Conservation (phyloP, 1,284 basidiomycete species). For the Mycosarcoma maydis region DNA sequence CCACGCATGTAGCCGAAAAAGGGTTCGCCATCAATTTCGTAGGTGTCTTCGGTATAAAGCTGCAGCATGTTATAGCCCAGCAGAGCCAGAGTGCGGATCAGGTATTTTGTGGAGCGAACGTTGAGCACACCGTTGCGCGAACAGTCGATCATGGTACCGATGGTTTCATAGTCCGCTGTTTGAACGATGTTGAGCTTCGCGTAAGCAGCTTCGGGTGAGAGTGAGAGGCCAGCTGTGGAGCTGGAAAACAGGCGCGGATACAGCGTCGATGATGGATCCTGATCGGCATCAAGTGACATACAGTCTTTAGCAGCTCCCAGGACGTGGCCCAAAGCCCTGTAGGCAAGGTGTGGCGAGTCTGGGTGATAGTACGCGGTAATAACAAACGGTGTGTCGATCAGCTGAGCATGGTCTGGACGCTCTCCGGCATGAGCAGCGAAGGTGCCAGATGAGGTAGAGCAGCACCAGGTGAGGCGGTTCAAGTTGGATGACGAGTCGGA, state of each 20-base stretch:
- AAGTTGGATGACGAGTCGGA: neutral
- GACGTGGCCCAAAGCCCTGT: constrained; percentile 49
- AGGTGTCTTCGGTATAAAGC: constrained; percentile 66
- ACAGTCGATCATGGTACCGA: constrained; percentile 68
- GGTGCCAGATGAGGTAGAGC: constrained; percentile 21
- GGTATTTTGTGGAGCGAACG: constrained; percentile 55
- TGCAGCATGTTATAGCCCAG: constrained; percentile 67
- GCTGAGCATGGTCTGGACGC: neutral
- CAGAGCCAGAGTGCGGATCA: constrained; percentile 62
- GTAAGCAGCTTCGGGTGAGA: constrained; percentile 20
- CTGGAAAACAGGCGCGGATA: constrained; percentile 30
- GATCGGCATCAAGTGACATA: constrained; percentile 3
- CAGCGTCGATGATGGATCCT: neutral
- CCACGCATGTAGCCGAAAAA: constrained; percentile 68
- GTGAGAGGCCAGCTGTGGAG: constrained; percentile 2
- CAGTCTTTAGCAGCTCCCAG: constrained; percentile 34
- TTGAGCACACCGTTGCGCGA: constrained; percentile 67
- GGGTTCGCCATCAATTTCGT: constrained; percentile 66
- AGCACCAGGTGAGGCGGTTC: constrained; percentile 14
- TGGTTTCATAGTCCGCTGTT: constrained; percentile 44
- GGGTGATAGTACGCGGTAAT: constrained; percentile 16
- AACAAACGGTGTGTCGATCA: constrained; percentile 10
- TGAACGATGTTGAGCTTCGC: constrained; percentile 31
- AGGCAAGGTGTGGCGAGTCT: constrained; percentile 39
- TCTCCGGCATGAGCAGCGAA: constrained; percentile 14